These are phyloP conservation scores for Macrolepiota fuliginosa DNA, from an alignment of 768 basidiomycete species.

Conservation along the genomic window DNA sequence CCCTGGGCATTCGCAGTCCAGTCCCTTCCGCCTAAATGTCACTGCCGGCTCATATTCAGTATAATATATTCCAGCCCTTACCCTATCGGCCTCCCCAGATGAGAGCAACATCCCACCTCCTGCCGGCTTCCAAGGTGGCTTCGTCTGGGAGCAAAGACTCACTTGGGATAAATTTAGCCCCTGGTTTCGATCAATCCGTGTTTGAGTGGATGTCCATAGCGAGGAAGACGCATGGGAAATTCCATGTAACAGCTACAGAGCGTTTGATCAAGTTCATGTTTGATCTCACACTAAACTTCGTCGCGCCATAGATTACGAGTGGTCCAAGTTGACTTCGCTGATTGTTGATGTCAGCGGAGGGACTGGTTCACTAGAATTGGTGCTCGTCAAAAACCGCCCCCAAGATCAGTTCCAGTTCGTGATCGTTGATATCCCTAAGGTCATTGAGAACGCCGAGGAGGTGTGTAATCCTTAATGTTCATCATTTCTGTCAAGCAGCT, in stretches of 20 bases:
- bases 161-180: background rate
- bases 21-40: too few species aligned
- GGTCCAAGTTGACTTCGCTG: background rate
- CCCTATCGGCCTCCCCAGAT: too few species aligned
- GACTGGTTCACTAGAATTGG: slow-evolving; percentile 1
- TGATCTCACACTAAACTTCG: background rate
- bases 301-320: background rate
- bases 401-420: background rate
- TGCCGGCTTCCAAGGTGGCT: background rate
- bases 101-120: background rate
- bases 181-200: background rate
- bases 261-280: background rate
- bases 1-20: too few species aligned
- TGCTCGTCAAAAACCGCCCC: background rate
- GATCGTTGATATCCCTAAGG: background rate
- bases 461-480: background rate
- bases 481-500: background rate
- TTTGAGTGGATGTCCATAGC: slow-evolving; percentile 11
- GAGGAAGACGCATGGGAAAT: slow-evolving; percentile 2
- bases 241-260: slow-evolving; percentile 6
- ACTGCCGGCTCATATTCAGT: too few species aligned
- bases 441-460: slow-evolving; percentile 1
- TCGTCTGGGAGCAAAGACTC: background rate
- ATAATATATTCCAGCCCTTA: too few species aligned
- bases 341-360: slow-evolving; percentile 5